Evolutionary conservation across 345 rosid species (phyloP), one percentile per base, ranked within the genome.

Genomic region (Aurinia saxatilis): DNA sequence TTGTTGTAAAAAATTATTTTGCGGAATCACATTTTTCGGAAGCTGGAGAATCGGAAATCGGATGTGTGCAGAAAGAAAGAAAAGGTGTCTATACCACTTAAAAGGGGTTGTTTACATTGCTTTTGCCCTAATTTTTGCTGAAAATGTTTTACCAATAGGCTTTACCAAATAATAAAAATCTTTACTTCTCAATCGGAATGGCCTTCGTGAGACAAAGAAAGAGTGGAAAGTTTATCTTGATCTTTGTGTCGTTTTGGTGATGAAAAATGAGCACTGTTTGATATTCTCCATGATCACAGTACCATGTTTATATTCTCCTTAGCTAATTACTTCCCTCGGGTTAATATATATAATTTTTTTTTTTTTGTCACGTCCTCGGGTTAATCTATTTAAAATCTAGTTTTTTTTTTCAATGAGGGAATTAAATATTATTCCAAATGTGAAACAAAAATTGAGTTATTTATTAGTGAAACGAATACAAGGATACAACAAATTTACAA

Each of bases 41-140:
- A 54, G 64, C 39, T 47, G 40, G 37, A 55, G 51, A 38, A 29
- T 9, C 37, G 39, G 44, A 39, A 68, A 68, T 18, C 39, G 33
- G 21, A 54, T 70, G 8, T 41, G 74, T 70, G 74, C 57, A 70
- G 44, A 42, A 50, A 58, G 71, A 37, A 46, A 67, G 46, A 44
- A 69, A 27, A 46, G 57, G 18, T 25, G 63, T 18, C 2, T 1
- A 69, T 61, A 60, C 50, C 56, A 53, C 37, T 38, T 11, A 2
- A 15, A 29, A 35, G 40, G n/a, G 61, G 33, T 41, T 3, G 16
- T 50, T 4, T n/a, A 52, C 41, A 2, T 33, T 57, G 13, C 34
- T 2, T 45, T 27, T 61, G 18, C 54, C 62, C 67, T 3, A 25
- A 17, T 8, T 69, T 60, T 61, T 69, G 62, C 52, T 60, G 40